Conservation (phyloP, 2,329 filamentous ascomycete species). For the Colletotrichum godetiae region DNA sequence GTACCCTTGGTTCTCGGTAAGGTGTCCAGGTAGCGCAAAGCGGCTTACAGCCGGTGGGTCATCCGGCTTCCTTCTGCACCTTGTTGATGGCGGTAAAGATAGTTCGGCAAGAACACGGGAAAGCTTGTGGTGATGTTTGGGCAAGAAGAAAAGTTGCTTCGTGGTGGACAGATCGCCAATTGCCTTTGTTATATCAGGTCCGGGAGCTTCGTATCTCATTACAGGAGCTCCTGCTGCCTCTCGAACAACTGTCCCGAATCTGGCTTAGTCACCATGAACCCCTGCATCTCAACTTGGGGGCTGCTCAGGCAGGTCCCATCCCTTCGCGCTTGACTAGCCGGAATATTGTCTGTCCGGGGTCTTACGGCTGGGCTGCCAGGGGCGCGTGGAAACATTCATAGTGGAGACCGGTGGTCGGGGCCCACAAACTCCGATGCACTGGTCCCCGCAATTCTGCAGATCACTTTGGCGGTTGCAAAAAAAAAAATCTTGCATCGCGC, state of each 20-base stretch:
- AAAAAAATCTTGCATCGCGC: slow-evolving; percentile 29
- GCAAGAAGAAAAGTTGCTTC: slow-evolving; percentile 8
- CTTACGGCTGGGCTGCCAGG: not conserved
- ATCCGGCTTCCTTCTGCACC: slow-evolving; percentile 16
- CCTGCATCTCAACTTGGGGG: not conserved
- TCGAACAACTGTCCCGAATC: slow-evolving; percentile 33
- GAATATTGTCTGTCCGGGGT: slow-evolving; percentile 1
- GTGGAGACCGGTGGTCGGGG: not conserved
- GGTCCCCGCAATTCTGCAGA: slow-evolving; percentile 24
- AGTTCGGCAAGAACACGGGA: not conserved
- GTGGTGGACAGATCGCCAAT: slow-evolving; percentile 29
- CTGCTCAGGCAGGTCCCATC: not conserved
- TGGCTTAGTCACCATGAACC: slow-evolving; percentile 27
- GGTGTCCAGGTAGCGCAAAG: slow-evolving; percentile 8
- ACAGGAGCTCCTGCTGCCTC: slow-evolving; percentile 19
- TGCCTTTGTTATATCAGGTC: slow-evolving; percentile 14
- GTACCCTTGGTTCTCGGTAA: slow-evolving; percentile 26
- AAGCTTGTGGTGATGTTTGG: not conserved
- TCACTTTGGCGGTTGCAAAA: slow-evolving; percentile 17
- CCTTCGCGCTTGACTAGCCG: not conserved
- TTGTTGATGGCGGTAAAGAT: not conserved
- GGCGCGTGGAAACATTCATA: not conserved
- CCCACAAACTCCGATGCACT: not conserved
- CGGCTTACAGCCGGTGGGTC: slow-evolving; percentile 31
- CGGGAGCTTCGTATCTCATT: slow-evolving; percentile 17